Evolutionary conservation across 441 rosid genomes (phyloP), one percentile per base, ranked within the genome.

Genomic region (Croton laevigatus): DNA sequence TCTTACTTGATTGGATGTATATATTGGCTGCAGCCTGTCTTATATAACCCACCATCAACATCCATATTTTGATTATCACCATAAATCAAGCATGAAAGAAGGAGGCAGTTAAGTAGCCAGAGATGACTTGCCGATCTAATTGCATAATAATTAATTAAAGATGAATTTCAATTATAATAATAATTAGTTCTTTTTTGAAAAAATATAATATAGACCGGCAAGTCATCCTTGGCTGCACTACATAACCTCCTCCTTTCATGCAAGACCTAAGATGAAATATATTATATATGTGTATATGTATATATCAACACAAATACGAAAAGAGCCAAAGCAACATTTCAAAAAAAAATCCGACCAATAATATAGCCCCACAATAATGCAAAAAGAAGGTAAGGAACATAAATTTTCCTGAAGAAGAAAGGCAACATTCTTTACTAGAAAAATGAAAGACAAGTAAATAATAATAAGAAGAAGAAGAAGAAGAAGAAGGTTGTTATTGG

Each of bases 191-290:
- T 53, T n/a, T n/a, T 11, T n/a, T 53, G 11, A 3, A 14, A 16
- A 27, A 27, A 27, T 27, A 27, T 27, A 27, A 27, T 4, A 49
- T 12, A 36, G 19, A 32, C 78, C 97, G 97, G 97, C 94, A 91
- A 91, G 87, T 91, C 97, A 91, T 91, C 94, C 92, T 91, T 91
- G 97, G 97, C 95, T 91, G 81, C 81, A 79, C 78, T 72, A 78
- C 83, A 77, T 74, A 61, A 66, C 81, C 85, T 80, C 84, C 68
- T 82, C 71, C 81, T 76, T 88, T 70, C 95, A 91, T 86, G 91
- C 88, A 82, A 88, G 89, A 85, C 80, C 79, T 73, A 57, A 68
- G 91, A 89, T 87, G 91, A 86, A 67, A 46, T 44, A 62, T 37
- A n/a, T n/a, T n/a, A n/a, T n/a, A n/a, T n/a, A n/a, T n/a, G n/a